A percentile compares a stretch with the other conserved stretches of the same genome.
Evolutionary conservation across 176 grass and related monocot species (phyloP).

Genomic region (Ensete glaucum): DNA sequence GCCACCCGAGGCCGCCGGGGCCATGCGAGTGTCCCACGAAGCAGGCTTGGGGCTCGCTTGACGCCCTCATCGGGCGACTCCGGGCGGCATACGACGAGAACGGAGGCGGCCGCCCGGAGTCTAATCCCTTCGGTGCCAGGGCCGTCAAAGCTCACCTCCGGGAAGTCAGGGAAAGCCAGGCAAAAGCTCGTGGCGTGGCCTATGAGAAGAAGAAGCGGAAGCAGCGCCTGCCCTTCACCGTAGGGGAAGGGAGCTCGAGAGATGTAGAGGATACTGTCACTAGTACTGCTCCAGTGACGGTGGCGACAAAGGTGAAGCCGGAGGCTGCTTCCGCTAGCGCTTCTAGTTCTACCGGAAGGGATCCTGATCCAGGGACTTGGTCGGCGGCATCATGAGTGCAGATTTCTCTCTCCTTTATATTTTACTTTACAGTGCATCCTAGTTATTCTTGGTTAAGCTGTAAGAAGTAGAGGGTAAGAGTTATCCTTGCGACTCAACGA

Average conservation of each 20-base stretch:
- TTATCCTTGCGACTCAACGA: no score
- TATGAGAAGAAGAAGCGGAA: conserved; percentile 16
- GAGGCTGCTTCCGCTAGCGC: no score
- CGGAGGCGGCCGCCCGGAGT: neutral
- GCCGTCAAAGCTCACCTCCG: conserved; percentile 1
- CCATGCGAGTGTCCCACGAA: neutral
- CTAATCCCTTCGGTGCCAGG: conserved; percentile 9
- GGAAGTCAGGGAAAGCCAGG: conserved; percentile 13
- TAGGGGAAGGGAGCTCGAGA: no score
- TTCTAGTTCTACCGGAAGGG: neutral
- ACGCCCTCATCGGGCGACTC: conserved; percentile 10
- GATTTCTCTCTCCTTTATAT: no score
- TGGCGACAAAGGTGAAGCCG: no score
- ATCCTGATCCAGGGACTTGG: neutral
- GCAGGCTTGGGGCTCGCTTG: conserved; percentile 9
- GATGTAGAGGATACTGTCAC: no score
- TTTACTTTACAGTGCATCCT: no score
- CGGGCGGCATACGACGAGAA: conserved; percentile 6
- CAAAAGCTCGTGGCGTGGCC: conserved; percentile 7
- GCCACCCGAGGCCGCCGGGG: neutral
- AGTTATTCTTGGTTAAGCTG: no score
- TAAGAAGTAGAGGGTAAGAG: no score
- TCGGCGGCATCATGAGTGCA: neutral
- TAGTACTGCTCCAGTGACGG: no score
- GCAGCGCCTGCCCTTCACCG: neutral